phyloP scores from a whole-genome alignment of 306 rosid species.

The Rosa chinensis region DNA sequence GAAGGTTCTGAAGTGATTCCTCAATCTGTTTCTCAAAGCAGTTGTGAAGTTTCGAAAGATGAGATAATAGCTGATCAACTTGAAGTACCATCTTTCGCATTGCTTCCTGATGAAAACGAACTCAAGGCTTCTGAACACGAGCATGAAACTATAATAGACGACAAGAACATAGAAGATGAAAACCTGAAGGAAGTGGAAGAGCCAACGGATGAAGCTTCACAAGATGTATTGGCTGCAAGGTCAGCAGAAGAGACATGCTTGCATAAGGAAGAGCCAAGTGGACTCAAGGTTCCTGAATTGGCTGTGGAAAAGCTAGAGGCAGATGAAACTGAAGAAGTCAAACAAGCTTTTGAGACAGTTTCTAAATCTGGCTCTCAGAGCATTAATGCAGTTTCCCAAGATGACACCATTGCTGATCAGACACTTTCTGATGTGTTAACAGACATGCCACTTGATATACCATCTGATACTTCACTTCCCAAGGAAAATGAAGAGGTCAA shows the following conservation, averaged over 20 bases:
- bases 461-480: slow-evolving; percentile 4
- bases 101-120: slow-evolving; percentile 3
- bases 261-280: slow-evolving; percentile 14
- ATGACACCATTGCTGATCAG: slow-evolving; percentile 10
- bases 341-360: slow-evolving; percentile 12
- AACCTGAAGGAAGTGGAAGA: slow-evolving; percentile 13
- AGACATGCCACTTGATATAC: slow-evolving; percentile 17
- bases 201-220: background rate
- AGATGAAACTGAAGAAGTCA: slow-evolving; percentile 15
- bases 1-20: slow-evolving; percentile 16
- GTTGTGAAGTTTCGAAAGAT: background rate
- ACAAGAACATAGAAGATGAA: slow-evolving; percentile 12
- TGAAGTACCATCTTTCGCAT: slow-evolving; percentile 11
- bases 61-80: background rate
- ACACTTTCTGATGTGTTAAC: background rate
- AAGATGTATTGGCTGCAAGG: slow-evolving; percentile 11
- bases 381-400: slow-evolving; percentile 4
- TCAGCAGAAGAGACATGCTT: slow-evolving; percentile 12
- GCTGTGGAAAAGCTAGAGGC: slow-evolving; percentile 13
- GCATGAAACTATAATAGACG: slow-evolving; percentile 15
- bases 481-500: slow-evolving; percentile 5
- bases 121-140: slow-evolving; percentile 14
- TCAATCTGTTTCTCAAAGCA: background rate
- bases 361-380: background rate
- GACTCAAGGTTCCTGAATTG: slow-evolving; percentile 3